Percentiles rank a stretch among this genome's conserved stretches.
Conservation (phyloP, 768 basidiomycete genomes). For the Nidularia pulvinata region DNA sequence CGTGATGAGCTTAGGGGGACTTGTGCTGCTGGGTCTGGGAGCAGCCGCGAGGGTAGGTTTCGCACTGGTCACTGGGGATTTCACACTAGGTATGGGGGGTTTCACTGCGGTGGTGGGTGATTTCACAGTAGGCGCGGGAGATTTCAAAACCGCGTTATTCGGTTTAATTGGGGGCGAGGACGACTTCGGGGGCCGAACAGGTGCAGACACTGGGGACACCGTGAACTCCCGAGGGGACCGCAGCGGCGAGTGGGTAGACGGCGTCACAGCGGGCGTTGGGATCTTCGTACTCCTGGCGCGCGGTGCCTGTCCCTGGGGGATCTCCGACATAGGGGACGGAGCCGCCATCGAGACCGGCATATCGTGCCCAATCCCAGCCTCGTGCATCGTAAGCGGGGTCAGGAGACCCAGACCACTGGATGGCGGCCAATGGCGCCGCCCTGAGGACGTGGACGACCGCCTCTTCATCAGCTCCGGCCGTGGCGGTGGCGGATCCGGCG, state of each 20-base stretch:
- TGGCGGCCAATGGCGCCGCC: conserved; percentile 25
- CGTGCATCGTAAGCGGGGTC: conserved; percentile 19
- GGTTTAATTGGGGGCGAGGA: conserved; percentile 7
- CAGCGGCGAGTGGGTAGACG: conserved; percentile 17
- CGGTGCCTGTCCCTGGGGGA: conserved; percentile 4
- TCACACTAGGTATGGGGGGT: neutral
- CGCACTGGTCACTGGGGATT: neutral
- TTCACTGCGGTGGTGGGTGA: conserved; percentile 1
- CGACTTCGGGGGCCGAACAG: conserved; percentile 2
- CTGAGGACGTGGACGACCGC: conserved; percentile 9
- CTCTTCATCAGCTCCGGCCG: conserved; percentile 6
- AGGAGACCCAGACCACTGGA: conserved; percentile 15
- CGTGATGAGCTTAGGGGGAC: too few species aligned
- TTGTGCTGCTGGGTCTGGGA: conserved; percentile 1
- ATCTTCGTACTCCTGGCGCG: neutral
- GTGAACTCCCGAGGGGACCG: conserved; percentile 20
- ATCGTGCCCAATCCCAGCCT: conserved; percentile 14
- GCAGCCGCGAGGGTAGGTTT: conserved; percentile 3
- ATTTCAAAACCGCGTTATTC: too few species aligned
- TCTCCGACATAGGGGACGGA: conserved; percentile 13
- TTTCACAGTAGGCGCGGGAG: conserved; percentile 9
- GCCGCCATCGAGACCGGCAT: conserved; percentile 13
- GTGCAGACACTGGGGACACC: conserved; percentile 6
- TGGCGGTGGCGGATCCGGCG: conserved; percentile 15
- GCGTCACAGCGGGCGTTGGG: conserved; percentile 12